These are phyloP conservation scores for Quercus tomentella DNA, from an alignment of 331 rosid genomes.

Conservation along the genomic window DNA sequence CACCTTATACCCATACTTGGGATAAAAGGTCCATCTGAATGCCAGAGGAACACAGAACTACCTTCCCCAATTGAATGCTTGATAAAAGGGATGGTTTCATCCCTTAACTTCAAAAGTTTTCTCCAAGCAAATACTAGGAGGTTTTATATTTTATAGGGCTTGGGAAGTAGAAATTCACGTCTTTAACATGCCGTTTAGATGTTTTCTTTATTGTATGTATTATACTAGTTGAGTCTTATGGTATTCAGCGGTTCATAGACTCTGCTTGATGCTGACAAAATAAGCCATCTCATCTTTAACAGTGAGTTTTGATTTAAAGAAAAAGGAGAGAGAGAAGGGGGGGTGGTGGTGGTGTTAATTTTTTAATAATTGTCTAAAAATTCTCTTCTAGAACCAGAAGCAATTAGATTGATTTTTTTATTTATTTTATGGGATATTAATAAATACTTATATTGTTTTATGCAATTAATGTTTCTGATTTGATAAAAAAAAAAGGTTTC, in stretches of 20 bases:
- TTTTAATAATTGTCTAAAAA: background rate
- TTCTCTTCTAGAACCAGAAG: background rate
- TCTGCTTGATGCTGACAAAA: background rate
- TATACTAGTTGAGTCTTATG: background rate
- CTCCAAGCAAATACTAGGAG: no score
- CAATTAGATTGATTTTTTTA: background rate
- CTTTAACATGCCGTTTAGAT: background rate
- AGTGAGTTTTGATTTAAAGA: background rate
- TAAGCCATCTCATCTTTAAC: background rate
- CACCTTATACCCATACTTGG: no score
- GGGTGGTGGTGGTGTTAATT: background rate
- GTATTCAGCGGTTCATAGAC: background rate
- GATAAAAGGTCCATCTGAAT: no score
- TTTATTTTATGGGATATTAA: background rate
- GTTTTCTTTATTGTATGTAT: background rate
- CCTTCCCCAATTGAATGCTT: no score
- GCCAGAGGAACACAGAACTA: no score
- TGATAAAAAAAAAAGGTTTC: background rate
- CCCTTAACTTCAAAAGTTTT: no score
- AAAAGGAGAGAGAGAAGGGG: background rate
- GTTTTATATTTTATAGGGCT: background rate
- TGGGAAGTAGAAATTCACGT: background rate
- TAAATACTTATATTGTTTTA: background rate
- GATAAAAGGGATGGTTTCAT: no score
- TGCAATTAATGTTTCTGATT: background rate